Conservation (phyloP, 2,329 filamentous ascomycete species). For the Calycina herbarum region DNA sequence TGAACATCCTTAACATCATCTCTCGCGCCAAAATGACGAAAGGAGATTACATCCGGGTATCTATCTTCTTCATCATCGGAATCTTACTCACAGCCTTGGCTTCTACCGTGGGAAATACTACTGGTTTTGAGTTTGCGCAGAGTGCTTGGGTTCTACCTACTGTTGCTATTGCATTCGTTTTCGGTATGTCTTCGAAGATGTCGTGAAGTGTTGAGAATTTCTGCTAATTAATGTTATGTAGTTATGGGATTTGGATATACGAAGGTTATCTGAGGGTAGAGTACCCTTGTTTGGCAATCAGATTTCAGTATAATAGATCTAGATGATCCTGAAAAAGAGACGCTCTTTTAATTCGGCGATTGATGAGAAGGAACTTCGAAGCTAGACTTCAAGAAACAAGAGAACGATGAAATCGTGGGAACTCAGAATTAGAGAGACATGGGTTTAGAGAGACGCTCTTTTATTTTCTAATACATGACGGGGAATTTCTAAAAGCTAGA, state of each 20-base stretch:
- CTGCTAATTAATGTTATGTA: neutral
- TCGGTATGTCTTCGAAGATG: slow-evolving; percentile 1
- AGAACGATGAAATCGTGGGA: too few relatives aligned
- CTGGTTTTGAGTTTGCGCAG: slow-evolving; percentile 11
- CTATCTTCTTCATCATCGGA: slow-evolving; percentile 6
- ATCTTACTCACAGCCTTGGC: slow-evolving; percentile 8
- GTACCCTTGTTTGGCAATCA: too few relatives aligned
- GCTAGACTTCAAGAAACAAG: too few relatives aligned
- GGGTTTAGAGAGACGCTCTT: too few relatives aligned
- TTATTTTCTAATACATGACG: too few relatives aligned
- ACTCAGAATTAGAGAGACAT: too few relatives aligned
- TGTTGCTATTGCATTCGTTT: slow-evolving; percentile 10
- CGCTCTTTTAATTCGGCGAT: too few relatives aligned
- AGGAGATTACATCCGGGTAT: slow-evolving; percentile 8
- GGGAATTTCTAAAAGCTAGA: too few relatives aligned
- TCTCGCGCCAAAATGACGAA: slow-evolving; percentile 8
- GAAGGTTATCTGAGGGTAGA: neutral
- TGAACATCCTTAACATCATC: slow-evolving; percentile 26
- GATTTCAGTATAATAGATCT: neutral
- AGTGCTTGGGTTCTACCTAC: slow-evolving; percentile 14
- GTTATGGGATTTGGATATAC: slow-evolving; percentile 12
- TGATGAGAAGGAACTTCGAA: too few relatives aligned
- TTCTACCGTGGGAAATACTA: neutral
- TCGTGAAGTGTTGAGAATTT: neutral
- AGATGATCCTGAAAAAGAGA: neutral